Evolutionary conservation across 139 green algal species (phyloP).

Genomic region (Micractinium sp.): DNA sequence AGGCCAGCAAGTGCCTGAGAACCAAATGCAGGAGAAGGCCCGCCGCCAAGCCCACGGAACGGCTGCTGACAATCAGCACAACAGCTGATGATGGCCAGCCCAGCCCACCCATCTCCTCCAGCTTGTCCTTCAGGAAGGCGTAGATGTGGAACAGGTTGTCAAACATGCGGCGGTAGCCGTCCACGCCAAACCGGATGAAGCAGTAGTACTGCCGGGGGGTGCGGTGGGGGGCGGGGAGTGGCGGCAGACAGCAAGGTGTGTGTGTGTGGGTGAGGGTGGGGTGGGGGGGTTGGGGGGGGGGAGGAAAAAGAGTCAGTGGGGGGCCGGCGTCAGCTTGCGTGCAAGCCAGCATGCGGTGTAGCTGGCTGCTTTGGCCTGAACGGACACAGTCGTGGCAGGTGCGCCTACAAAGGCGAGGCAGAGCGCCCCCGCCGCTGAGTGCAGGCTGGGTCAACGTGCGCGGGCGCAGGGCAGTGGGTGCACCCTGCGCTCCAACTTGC

Average conservation of each 20-base stretch:
- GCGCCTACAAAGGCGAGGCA: too few species aligned
- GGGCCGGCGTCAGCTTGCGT: neutral
- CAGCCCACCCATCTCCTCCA: constrained; percentile 35
- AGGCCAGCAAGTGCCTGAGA: too few species aligned
- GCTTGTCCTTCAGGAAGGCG: constrained; percentile 2
- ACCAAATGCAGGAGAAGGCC: too few species aligned
- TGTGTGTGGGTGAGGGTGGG: too few species aligned
- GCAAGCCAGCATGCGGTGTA: neutral
- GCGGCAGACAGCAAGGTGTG: neutral
- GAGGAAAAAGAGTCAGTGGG: neutral
- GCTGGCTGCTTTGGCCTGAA: neutral
- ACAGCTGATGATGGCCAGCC: too few species aligned
- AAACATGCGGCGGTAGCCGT: constrained; percentile 65
- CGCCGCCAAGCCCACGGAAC: too few species aligned
- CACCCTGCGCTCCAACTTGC: too few species aligned
- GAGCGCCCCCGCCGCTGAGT: too few species aligned
- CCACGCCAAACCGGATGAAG: constrained; percentile 62
- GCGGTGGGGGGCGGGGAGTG: neutral
- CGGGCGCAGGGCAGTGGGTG: too few species aligned
- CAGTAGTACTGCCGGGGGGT: constrained; percentile 61
- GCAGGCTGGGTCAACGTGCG: too few species aligned
- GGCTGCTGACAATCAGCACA: too few species aligned
- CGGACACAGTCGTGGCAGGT: too few species aligned
- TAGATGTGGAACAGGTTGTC: constrained; percentile 53
- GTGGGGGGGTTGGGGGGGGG: neutral